Evolutionary conservation across 192 early-diverging fungal species (phyloP).

Genomic region (Coemansia sp.): DNA sequence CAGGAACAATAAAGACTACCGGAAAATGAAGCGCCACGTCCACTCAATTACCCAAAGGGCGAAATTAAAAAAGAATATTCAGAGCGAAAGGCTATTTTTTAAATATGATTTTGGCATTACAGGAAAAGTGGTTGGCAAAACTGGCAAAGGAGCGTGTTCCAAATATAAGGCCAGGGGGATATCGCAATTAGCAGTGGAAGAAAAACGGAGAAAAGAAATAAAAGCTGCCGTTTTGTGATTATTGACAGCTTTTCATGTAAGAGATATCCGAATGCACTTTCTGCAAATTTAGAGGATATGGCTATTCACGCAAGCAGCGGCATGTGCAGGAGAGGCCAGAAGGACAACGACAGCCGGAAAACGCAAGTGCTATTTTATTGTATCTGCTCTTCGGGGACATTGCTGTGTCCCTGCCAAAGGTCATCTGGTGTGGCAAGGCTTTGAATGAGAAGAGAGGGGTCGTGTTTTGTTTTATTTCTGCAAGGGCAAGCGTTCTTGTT

Average conservation of each 20-base stretch:
- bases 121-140: background rate
- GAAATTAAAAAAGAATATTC: background rate
- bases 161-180: background rate
- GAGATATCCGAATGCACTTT: background rate
- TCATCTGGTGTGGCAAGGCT: too few relatives aligned
- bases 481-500: too few relatives aligned
- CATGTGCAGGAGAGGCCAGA: too few relatives aligned
- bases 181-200: background rate
- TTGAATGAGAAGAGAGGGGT: too few relatives aligned
- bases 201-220: background rate
- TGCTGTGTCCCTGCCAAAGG: too few relatives aligned
- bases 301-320: background rate
- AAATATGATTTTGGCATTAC: background rate
- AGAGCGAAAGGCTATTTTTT: background rate
- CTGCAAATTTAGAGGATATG: background rate
- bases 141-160: background rate
- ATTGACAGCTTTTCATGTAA: background rate
- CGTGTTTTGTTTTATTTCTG: too few relatives aligned
- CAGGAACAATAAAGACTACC: background rate
- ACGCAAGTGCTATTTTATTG: too few relatives aligned
- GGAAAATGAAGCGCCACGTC: background rate
- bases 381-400: too few relatives aligned
- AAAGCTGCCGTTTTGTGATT: background rate
- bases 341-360: too few relatives aligned
- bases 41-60: background rate